phyloP scores from a whole-genome alignment of 2,329 filamentous ascomycete genomes.

The Neospermospora avenae region DNA sequence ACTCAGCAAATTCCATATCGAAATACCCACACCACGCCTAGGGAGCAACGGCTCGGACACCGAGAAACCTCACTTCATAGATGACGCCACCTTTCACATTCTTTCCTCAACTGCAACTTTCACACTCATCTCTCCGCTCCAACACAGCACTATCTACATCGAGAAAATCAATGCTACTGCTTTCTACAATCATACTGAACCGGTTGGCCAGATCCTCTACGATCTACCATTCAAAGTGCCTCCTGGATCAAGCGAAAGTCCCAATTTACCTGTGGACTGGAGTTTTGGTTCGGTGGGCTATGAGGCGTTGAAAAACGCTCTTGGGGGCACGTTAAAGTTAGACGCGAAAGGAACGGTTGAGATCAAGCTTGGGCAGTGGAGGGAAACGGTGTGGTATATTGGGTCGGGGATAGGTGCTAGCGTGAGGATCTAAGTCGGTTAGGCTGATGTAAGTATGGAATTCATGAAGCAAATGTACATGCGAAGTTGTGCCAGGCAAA shows the following conservation, averaged over 20 bases:
- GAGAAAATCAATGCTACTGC: conserved; percentile 81
- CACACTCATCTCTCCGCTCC: conserved; percentile 74
- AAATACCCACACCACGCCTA: conserved; percentile 68
- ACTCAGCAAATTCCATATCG: conserved; percentile 68
- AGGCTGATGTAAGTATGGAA: conserved; percentile 3
- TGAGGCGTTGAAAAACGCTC: conserved; percentile 71
- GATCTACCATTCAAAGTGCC: conserved; percentile 71
- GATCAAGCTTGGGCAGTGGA: conserved; percentile 72
- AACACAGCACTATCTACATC: conserved; percentile 69
- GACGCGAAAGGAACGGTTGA: conserved; percentile 75
- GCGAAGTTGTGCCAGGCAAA: neutral
- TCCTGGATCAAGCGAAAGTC: conserved; percentile 69
- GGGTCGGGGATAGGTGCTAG: conserved; percentile 69
- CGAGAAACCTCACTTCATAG: conserved; percentile 66
- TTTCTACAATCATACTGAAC: conserved; percentile 75
- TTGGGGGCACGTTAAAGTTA: conserved; percentile 76
- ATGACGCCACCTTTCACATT: conserved; percentile 81
- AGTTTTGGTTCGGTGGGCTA: conserved; percentile 75
- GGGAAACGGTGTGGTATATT: conserved; percentile 66
- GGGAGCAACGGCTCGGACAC: conserved; percentile 49
- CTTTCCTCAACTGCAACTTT: conserved; percentile 85
- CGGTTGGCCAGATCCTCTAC: conserved; percentile 75
- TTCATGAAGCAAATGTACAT: too few relatives aligned
- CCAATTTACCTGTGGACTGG: conserved; percentile 79
- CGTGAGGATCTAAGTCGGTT: conserved; percentile 41